phyloP scores from a whole-genome alignment of 129 eudicot species.

The Arctium minus region DNA sequence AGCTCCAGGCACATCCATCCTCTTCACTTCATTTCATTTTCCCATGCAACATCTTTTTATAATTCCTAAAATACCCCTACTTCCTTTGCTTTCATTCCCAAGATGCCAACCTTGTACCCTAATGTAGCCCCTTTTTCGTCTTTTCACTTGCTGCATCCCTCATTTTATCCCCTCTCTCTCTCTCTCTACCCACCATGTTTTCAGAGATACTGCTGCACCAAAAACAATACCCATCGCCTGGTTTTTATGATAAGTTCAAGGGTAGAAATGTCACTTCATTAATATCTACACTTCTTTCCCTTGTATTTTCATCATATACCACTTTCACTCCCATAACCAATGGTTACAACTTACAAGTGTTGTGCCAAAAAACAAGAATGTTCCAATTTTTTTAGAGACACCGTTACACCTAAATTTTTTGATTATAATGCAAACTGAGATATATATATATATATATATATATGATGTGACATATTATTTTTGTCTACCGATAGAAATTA shows the following conservation, averaged over 20 bases:
- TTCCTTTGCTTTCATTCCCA: conserved; percentile 52
- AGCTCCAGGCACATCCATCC: conserved; percentile 25
- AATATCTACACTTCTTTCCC: background rate
- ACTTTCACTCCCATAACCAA: background rate
- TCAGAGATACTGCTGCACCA: conserved; percentile 66
- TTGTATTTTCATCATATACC: background rate
- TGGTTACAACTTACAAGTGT: background rate
- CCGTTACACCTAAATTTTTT: no score
- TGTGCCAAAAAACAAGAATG: no score
- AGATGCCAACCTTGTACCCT: conserved; percentile 30
- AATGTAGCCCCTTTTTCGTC: conserved; percentile 42
- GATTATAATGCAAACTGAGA: no score
- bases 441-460: no score
- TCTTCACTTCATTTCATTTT: conserved; percentile 22
- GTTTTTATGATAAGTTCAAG: background rate
- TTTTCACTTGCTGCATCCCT: conserved; percentile 8
- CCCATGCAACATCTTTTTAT: conserved; percentile 17
- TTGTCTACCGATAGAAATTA: no score
- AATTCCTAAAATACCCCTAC: conserved; percentile 32
- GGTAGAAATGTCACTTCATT: conserved; percentile 5
- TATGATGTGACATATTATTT: no score
- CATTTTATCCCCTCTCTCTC: conserved; percentile 20
- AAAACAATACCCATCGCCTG: conserved; percentile 45
- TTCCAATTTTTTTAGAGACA: no score
- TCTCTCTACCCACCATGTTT: conserved; percentile 59